Percentiles rank a stretch among this genome's conserved stretches.
phyloP scores from a whole-genome alignment of 768 basidiomycete genomes.

The Rickenella mellea region DNA sequence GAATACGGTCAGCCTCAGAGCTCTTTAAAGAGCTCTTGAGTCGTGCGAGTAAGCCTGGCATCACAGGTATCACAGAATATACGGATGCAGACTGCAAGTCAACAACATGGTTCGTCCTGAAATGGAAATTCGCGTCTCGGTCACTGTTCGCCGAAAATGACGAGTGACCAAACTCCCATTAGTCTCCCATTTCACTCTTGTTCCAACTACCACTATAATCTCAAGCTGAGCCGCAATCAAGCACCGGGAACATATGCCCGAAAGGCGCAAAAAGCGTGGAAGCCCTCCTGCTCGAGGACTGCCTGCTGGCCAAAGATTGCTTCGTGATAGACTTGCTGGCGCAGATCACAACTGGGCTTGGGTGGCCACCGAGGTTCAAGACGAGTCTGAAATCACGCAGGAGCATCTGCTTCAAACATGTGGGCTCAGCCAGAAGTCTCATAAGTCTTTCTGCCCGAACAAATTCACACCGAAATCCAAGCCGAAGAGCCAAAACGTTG shows the following conservation, averaged over 20 bases:
- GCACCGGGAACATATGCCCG: constrained; percentile 44
- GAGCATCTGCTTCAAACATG: constrained; percentile 62
- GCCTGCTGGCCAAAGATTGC: constrained; percentile 52
- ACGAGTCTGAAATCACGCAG: constrained; percentile 48
- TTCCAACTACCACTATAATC: not conserved
- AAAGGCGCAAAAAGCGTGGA: constrained; percentile 49
- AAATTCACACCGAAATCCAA: constrained; percentile 35
- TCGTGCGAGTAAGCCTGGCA: not conserved
- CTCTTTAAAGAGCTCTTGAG: constrained; percentile 3
- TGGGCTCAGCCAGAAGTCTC: constrained; percentile 47
- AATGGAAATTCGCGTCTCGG: too few relatives aligned
- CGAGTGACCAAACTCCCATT: too few relatives aligned
- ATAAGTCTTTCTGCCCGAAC: constrained; percentile 47
- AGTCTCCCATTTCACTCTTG: not conserved
- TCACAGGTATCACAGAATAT: not conserved
- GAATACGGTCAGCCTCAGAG: constrained; percentile 32
- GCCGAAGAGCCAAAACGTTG: constrained; percentile 10
- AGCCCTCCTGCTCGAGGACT: constrained; percentile 41
- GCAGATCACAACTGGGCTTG: constrained; percentile 61
- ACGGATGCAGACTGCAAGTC: too few relatives aligned
- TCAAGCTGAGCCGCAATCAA: not conserved
- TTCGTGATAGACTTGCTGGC: constrained; percentile 42
- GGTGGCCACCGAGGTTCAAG: constrained; percentile 59
- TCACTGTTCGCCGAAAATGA: too few relatives aligned
- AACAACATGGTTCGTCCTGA: too few relatives aligned